These are phyloP conservation scores for Meripilus lineatus DNA, from an alignment of 1,284 basidiomycete genomes.

Conservation along the genomic window DNA sequence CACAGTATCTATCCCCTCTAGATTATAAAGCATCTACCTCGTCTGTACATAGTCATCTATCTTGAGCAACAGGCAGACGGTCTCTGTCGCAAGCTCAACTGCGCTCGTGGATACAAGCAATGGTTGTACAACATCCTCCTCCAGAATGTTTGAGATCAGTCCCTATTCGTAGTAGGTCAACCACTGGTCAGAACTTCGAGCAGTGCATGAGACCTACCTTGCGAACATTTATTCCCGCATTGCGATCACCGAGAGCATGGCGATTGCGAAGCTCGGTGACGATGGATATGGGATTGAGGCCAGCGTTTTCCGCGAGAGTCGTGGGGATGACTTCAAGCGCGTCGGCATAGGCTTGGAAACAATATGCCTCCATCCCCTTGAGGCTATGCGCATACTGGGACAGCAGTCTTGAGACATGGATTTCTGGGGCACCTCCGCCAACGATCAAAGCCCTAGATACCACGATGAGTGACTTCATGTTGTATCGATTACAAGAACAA, in stretches of 20 bases:
- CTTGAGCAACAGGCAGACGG: conserved; percentile 92
- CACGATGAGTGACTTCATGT: conserved; percentile 1
- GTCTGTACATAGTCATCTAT: conserved; percentile 95
- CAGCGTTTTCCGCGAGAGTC: conserved; percentile 97
- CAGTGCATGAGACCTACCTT: conserved; percentile 51
- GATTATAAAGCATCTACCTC: conserved; percentile 37
- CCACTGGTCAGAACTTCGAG: conserved; percentile 1
- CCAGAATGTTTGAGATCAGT: conserved; percentile 92
- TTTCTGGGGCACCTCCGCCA: conserved; percentile 97
- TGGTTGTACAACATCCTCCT: conserved; percentile 97
- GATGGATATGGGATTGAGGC: conserved; percentile 96
- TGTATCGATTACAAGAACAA: conserved; percentile 3
- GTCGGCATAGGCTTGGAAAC: conserved; percentile 98
- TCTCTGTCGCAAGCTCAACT: conserved; percentile 94
- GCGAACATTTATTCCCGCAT: conserved; percentile 97
- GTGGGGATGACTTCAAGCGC: conserved; percentile 98
- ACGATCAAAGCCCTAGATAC: conserved; percentile 82
- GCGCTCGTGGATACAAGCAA: conserved; percentile 95
- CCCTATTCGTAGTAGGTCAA: conserved; percentile 55
- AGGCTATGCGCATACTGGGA: conserved; percentile 92
- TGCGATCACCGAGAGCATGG: conserved; percentile 92
- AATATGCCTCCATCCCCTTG: conserved; percentile 98
- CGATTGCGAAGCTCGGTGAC: conserved; percentile 97
- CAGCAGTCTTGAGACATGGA: conserved; percentile 93
- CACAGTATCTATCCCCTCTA: too few species aligned